These are phyloP conservation scores for Psidium friedrichsthalianum DNA, from an alignment of 345 rosid genomes.

Conservation along the genomic window DNA sequence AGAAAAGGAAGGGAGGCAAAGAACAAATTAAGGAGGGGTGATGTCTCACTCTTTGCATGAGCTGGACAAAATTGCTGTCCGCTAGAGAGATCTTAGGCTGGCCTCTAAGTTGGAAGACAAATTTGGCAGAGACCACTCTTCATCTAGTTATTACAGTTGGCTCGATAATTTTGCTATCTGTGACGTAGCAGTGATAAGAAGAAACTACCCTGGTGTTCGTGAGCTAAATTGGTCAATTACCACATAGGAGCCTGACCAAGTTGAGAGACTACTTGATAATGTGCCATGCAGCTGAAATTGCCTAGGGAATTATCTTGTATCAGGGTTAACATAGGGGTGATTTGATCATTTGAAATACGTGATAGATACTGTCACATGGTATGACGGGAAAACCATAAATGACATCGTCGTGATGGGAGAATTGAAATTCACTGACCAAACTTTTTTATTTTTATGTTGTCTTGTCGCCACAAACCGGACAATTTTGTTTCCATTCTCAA, in stretches of 20 bases:
- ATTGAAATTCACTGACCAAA: background rate
- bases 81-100: slow-evolving; percentile 10
- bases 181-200: background rate
- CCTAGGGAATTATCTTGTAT: background rate
- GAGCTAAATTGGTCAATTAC: background rate
- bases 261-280: background rate
- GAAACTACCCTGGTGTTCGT: background rate
- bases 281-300: background rate
- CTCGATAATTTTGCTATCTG: background rate
- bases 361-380: background rate
- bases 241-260: background rate
- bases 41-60: slow-evolving; percentile 8
- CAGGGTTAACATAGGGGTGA: background rate
- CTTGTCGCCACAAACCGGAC: background rate
- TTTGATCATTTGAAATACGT: background rate
- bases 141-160: background rate
- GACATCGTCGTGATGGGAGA: background rate
- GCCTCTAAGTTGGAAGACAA: slow-evolving; percentile 9
- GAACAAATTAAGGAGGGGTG: slow-evolving; percentile 23
- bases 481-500: background rate
- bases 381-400: background rate
- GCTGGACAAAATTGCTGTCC: background rate
- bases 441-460: background rate
- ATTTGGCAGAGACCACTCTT: slow-evolving; percentile 5
- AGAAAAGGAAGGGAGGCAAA: background rate